Conservation (phyloP, 441 rosid species). For the Monsonia emarginata region DNA sequence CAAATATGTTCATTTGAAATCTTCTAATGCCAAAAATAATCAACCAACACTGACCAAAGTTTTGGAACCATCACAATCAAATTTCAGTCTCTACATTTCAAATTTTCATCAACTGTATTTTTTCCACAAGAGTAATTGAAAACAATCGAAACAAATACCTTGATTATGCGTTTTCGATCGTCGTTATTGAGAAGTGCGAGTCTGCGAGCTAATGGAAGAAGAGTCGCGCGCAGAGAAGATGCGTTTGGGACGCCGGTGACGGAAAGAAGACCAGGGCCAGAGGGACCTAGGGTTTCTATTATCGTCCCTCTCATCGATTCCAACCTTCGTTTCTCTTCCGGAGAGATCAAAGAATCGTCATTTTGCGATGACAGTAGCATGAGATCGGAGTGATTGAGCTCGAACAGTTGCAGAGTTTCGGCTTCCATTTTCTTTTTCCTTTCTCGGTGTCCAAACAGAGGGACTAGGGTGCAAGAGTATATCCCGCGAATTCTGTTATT, state of each 20-base stretch:
- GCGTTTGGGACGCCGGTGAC: conserved; percentile 46
- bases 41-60: neutral
- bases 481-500: neutral
- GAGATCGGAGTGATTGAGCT: neutral
- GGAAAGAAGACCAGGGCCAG: conserved; percentile 67
- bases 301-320: conserved; percentile 30
- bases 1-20: neutral
- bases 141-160: conserved; percentile 27
- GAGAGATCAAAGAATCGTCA: neutral
- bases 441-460: neutral
- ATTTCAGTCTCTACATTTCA: neutral
- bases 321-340: conserved; percentile 22
- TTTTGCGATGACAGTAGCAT: neutral
- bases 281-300: conserved; percentile 59
- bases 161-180: conserved; percentile 42
- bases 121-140: neutral
- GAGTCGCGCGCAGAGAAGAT: conserved; percentile 43
- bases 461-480: neutral
- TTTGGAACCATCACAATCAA: neutral
- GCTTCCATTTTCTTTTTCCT: neutral
- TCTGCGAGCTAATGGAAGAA: conserved; percentile 52
- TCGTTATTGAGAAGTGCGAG: conserved; percentile 57
- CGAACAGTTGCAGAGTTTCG: neutral
- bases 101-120: neutral
- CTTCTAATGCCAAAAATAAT: neutral